Evolutionary conservation across 106 monocot genomes (phyloP), one percentile per base, ranked within the genome.

Genomic region (Dendrobium huoshanense): DNA sequence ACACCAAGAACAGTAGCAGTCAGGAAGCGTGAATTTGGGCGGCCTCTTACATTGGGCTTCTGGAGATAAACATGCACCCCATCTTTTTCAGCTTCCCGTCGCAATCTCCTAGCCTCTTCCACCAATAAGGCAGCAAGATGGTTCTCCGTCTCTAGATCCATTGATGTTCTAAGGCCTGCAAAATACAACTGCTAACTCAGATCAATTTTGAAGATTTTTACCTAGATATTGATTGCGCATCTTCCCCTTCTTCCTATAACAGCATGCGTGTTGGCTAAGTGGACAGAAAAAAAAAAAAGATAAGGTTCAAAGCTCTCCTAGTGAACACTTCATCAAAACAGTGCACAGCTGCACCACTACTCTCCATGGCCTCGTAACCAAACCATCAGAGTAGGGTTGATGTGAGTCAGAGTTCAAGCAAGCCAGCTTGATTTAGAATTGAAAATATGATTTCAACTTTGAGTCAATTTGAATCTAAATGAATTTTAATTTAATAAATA

Each of bases 131-230:
- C 73, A 79, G 95, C 98, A 40, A 95, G 88, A 27, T 80, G 89
- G 83, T 99, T 99, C 87, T 99, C 98, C 2, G 95, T 99, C 79
- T 95, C 88, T 44, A 95, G 78, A 91, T 99, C 95, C 95, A 99
- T 98, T 77, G 78, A 74, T 45, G 4, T 8, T 70, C 41, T 65
- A 47, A 5, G 9, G 9, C 76, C 76, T 76, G 49, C 22, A 49
- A 76, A 74, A 15, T 15, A 31, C 13, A 70, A 70, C 37, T 22
- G 29, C 29, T 4, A 70, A 70, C 70, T 70, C 33, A 70, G 70
- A 70, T 70, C 33, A 70, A 70, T 31, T 64, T 1, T 70, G 10
- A 29, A 68, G 27, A 10, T 31, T 68, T 27, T 29, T 68, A 11
- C 7, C 25, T 10, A 68, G 18, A 4, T 20, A 73, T 11, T 73